Conservation (phyloP, 1,139 yeast species). For the Saccharomyces pastorianus region DNA sequence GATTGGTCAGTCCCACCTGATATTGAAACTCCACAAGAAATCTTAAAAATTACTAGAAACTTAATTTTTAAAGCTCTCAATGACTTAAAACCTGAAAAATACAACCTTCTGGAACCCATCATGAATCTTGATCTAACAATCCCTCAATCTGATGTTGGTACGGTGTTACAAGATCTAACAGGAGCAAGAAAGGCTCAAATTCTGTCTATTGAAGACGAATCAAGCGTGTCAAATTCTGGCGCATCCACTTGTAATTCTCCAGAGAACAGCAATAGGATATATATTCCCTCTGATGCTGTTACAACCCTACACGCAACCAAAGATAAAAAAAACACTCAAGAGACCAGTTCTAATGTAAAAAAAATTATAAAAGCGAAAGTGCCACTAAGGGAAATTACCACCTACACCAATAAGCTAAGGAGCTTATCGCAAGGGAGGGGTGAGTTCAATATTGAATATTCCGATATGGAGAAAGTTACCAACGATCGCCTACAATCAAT, state of each 20-base stretch:
- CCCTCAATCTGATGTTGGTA: slow-evolving; percentile 67
- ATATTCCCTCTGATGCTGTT: slow-evolving; percentile 47
- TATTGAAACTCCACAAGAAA: slow-evolving; percentile 17
- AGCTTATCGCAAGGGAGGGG: slow-evolving; percentile 89
- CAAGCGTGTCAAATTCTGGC: slow-evolving; percentile 1
- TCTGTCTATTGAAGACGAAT: slow-evolving; percentile 51
- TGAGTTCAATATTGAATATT: slow-evolving; percentile 67
- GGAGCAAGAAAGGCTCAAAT: slow-evolving; percentile 68
- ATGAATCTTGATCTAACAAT: slow-evolving; percentile 72
- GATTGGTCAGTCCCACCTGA: slow-evolving; percentile 27
- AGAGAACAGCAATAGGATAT: slow-evolving; percentile 37
- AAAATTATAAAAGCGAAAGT: slow-evolving; percentile 67
- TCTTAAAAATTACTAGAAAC: slow-evolving; percentile 20
- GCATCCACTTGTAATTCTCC: slow-evolving; percentile 3
- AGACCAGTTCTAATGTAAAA: slow-evolving; percentile 24
- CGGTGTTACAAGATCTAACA: slow-evolving; percentile 71
- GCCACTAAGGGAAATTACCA: slow-evolving; percentile 85
- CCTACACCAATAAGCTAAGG: slow-evolving; percentile 69
- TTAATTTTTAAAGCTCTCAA: slow-evolving; percentile 12
- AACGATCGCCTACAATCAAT: slow-evolving; percentile 40
- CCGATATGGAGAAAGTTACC: slow-evolving; percentile 60
- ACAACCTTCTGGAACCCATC: slow-evolving; percentile 71
- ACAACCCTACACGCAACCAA: slow-evolving; percentile 32
- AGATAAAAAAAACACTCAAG: slow-evolving; percentile 5
- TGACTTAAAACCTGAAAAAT: slow-evolving; percentile 22